phyloP scores from a whole-genome alignment of 768 basidiomycete genomes.

The Lactifluus subvellereus region DNA sequence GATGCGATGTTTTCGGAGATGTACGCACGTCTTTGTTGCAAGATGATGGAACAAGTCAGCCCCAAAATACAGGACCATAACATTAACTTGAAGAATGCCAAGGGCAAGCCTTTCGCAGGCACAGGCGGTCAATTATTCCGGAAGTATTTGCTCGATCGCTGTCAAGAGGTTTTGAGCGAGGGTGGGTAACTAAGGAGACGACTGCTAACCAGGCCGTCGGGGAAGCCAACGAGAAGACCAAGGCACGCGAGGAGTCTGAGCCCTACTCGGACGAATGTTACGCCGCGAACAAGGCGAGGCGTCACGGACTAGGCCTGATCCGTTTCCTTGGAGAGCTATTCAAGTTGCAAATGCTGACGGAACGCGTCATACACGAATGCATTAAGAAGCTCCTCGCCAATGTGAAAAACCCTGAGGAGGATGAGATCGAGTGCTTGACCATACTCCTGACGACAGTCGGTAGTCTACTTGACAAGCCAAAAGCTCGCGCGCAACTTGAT shows the following conservation, averaged over 20 bases:
- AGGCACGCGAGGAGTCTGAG: conserved; percentile 49
- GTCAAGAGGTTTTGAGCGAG: conserved; percentile 96
- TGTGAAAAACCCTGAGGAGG: conserved; percentile 92
- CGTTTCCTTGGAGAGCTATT: conserved; percentile 98
- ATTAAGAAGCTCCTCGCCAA: conserved; percentile 92
- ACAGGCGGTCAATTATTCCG: conserved; percentile 92
- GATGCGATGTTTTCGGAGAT: conserved; percentile 95
- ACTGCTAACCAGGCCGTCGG: conserved; percentile 75
- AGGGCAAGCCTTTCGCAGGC: conserved; percentile 84
- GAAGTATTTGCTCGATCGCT: conserved; percentile 93
- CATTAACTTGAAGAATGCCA: conserved; percentile 60
- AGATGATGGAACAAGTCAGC: conserved; percentile 93
- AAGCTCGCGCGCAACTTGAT: conserved; percentile 81
- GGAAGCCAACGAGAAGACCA: conserved; percentile 33
- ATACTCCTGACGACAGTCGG: conserved; percentile 92
- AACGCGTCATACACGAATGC: conserved; percentile 98
- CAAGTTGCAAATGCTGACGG: conserved; percentile 96
- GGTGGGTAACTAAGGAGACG: conserved; percentile 85
- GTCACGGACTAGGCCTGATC: conserved; percentile 93
- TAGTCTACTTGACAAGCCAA: conserved; percentile 67
- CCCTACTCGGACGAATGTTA: conserved; percentile 96
- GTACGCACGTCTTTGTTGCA: conserved; percentile 92
- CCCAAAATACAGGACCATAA: conserved; percentile 77
- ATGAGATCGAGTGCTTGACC: conserved; percentile 95
- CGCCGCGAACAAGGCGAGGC: conserved; percentile 92